phyloP scores from a whole-genome alignment of 2,329 filamentous ascomycete genomes.

The Aspergillus sp. region DNA sequence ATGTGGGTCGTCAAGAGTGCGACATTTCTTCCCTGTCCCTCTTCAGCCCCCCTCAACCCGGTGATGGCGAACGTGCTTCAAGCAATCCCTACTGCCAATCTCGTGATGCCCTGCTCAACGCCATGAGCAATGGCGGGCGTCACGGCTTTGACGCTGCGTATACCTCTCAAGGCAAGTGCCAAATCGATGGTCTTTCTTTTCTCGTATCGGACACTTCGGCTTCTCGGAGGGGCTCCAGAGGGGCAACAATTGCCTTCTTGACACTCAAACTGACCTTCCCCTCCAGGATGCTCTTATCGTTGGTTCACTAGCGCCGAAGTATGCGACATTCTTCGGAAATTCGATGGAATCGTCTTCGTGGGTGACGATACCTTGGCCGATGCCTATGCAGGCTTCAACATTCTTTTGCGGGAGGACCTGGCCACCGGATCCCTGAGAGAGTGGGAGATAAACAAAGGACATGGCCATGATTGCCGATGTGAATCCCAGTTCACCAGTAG shows the following conservation, averaged over 20 bases:
- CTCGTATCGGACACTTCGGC: not conserved
- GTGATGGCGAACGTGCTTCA: conserved; percentile 15
- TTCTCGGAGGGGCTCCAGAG: not conserved
- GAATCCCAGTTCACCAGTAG: conserved; percentile 43
- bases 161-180: conserved; percentile 35
- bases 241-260: not conserved
- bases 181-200: not conserved
- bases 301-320: conserved; percentile 48
- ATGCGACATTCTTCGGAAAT: conserved; percentile 49
- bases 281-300: conserved; percentile 44
- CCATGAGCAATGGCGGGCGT: conserved; percentile 46
- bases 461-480: conserved; percentile 40
- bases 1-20: conserved; percentile 41
- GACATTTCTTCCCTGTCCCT: conserved; percentile 38
- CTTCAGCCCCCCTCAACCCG: conserved; percentile 32
- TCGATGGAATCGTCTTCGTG: conserved; percentile 46
- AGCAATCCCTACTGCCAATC: conserved; percentile 34
- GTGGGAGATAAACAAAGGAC: conserved; percentile 40
- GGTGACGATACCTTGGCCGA: conserved; percentile 44
- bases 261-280: conserved; percentile 13
- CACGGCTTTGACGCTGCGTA: conserved; percentile 46
- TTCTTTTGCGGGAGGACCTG: conserved; percentile 47
- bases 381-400: conserved; percentile 50
- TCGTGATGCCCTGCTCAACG: conserved; percentile 40
- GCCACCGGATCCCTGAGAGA: conserved; percentile 42